Base-by-base conservation (phyloP, 179 eudicot species). In the Heliamphora pulchella region DNA sequence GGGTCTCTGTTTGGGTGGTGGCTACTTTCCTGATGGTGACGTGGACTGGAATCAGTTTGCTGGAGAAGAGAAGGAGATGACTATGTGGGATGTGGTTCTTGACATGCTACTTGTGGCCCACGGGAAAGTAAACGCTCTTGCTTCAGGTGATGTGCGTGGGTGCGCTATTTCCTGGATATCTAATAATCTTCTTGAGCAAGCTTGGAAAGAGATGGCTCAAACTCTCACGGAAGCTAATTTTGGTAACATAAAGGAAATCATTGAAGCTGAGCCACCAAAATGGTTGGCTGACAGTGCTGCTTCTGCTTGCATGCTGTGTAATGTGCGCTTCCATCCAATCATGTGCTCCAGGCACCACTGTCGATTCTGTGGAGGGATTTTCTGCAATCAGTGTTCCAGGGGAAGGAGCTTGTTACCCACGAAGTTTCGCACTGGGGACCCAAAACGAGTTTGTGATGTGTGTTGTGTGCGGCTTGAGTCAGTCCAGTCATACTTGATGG, bases 171-270 rank as follows among this genome's bases (percentile, higher is more conserved):
- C 95, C 20, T 90, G 95, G 94, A 80, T 93, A 82, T 88, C 98
- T 4, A 77, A 83, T 74, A 83, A 89, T 67, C 84, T 91, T 46
- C 72, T 95, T 20, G 97, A 95, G 84, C 90, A 93, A 82, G 90
- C 98, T 53, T 95, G 97, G 98, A 91, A 88, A 78, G 98, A 95
- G 86, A 91, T 95, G 97, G 92, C 97, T 79, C 86, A 93, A 81
- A 95, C 97, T 50, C 97, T 95, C 11, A 89, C 92, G 8, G 98
- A 95, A 81, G 93, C 91, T 76, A 91, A 84, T 84, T 77, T 80
- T 66, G 83, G 84, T 66, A 86, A 83, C 69, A 83, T 88, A 70
- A 88, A 86, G 81, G 95, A 90, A 80, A 91, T 93, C 81, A 85
- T 95, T 54, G 95, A 89, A 83, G 82, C 91, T 11, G 94, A 90